Base-by-base conservation (phyloP, 2,329 filamentous ascomycete genomes). In the Fonsecaea multimorphosa region DNA sequence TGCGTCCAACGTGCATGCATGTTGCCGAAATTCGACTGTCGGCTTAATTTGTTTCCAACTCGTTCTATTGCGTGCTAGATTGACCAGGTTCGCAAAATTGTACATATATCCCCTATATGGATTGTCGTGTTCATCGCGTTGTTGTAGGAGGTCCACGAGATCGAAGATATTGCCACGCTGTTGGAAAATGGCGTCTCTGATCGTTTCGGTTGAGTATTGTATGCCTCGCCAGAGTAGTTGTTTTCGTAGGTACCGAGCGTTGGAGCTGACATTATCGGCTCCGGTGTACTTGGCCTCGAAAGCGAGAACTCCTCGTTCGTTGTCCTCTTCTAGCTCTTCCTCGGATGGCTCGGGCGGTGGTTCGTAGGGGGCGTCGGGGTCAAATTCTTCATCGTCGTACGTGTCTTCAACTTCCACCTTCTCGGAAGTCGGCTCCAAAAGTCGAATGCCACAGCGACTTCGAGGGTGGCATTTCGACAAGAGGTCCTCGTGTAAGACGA, bases 11-110 rank as follows among this genome's bases (percentile, higher is more conserved):
- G 61, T 66, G 36, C 68, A 69, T 2, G 59, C 68, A 55, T 72
- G 70, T 46, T 72, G 70, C 14, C 68, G 60, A 44, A 72, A 71
- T 57, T 70, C 70, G 27, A 70, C 62, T 12, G 70, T 71, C 9
- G 68, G 68, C 40, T 65, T 67, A 44, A 64, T 65, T 14, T 57
- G 49, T 44, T 70, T 67, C 61, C 62, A 58, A 29, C 46, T 55
- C 34, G 64, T 68, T n/a, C 60, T 55, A 32, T 66, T 58, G 19
- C 54, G 56, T n/a, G 61, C 65, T 16, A 64, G 12, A 22, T 58
- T 56, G 24, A 61, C 61, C 12, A 68, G 55, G 51, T 68, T 66
- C 51, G 65, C 65, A 55, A 69, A 70, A 24, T 67, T 68, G 40
- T 70, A 70, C 51, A 68, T 68, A 40, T 63, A 69, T 49, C 69